Base-by-base conservation (phyloP, 1,284 basidiomycete species). In the Puccinia horiana region DNA sequence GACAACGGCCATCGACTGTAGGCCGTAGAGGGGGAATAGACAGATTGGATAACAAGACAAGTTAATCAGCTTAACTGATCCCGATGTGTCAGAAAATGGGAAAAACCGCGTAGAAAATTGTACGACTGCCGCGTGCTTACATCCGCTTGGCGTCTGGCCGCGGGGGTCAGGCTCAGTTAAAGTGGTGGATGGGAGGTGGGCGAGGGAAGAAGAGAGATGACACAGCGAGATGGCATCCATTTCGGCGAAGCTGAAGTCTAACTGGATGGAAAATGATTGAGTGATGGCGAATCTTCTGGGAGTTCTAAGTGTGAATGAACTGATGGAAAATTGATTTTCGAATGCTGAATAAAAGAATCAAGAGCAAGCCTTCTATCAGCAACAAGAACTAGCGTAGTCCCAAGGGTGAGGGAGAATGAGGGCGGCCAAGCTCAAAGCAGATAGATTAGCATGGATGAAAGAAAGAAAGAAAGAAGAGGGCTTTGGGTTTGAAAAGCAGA, bases 221-320 rank as follows among this genome's bases (percentile, higher is more conserved):
- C 63, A 67, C 63, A 67, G 63, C 63, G 63, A 42, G 63, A 44
- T 32, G 63, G 63, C 63, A 44, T 26, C 63, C 63, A 67, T 67
- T 40, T 67, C 40, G 63, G 18, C n/a, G 37, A 35, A 12, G n/a
- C 63, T 37, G 40, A 18, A 18, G 18, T 67, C 58, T 63, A 29
- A 18, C 63, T 18, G 8, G 63, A 11, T n/a, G 63, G n/a, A 32
- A n/a, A 42, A 42, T 44, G 63, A 35, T n/a, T n/a, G n/a, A 67
- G 16, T 67, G 32, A 67, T 67, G 40, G 40, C 42, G 4, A 42
- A 67, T 67, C 63, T 3, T 8, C 37, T 40, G 40, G 20, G 56
- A 29, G 56, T 58, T 29, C 14, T 58, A 8, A 26, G 40, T 37
- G 63, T 42, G 63, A 42, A 67, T 67, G 14, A 37, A 32, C 37